Percentiles rank a stretch among this genome's conserved stretches.
Conservation (phyloP, 495 filamentous ascomycete genomes). For the Neurospora sp. region DNA sequence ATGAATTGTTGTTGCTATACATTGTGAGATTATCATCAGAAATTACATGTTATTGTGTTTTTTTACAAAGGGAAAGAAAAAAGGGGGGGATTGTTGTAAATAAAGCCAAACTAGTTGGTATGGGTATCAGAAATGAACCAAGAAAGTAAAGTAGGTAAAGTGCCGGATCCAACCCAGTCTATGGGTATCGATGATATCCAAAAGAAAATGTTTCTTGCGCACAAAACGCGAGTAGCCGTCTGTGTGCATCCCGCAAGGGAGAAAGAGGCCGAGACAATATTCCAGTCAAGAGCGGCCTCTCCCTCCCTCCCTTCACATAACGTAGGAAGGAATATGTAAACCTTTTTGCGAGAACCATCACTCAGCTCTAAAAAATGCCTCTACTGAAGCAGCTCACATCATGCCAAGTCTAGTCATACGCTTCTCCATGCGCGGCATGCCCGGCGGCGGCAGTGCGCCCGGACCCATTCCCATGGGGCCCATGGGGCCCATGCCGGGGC, state of each 20-base stretch:
- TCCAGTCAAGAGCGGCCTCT: neutral
- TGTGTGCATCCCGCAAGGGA: neutral
- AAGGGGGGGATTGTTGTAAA: constrained; percentile 6
- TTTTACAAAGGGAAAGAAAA: neutral
- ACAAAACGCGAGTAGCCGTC: neutral
- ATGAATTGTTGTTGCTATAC: neutral
- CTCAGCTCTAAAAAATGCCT: neutral
- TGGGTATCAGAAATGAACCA: neutral
- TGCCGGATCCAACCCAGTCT: neutral
- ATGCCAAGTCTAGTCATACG: constrained; percentile 80
- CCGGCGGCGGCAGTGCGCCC: constrained; percentile 6
- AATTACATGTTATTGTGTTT: neutral
- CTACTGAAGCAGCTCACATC: constrained; percentile 43
- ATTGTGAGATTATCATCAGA: neutral
- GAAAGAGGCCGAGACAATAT: neutral
- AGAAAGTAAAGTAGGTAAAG: neutral
- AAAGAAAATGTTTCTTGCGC: neutral
- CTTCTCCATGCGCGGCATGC: constrained; percentile 49
- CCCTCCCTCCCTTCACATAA: neutral
- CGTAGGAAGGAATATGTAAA: neutral
- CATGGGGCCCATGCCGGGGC: neutral
- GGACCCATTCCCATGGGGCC: constrained; percentile 7
- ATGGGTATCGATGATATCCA: neutral
- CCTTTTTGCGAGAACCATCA: neutral
- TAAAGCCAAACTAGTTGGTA: constrained; percentile 2